Conservation (phyloP, 2,329 filamentous ascomycete species). For the Hypocreales sp. region DNA sequence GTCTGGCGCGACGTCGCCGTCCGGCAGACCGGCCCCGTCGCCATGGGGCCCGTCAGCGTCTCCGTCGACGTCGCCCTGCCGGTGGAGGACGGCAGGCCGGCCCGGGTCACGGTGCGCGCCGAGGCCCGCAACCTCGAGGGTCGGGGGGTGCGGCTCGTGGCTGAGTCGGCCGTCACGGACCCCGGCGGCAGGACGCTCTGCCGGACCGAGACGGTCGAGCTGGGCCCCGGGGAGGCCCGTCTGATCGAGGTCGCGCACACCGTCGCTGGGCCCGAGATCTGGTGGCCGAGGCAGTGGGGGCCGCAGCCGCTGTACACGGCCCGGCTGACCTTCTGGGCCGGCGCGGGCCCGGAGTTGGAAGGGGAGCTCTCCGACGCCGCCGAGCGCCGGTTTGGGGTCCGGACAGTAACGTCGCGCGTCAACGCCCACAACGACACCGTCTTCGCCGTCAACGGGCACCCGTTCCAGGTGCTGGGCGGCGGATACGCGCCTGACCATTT, state of each 20-base stretch:
- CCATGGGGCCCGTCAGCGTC: constrained; percentile 27
- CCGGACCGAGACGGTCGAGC: constrained; percentile 16
- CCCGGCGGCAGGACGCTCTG: constrained; percentile 9
- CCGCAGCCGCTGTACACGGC: constrained; percentile 33
- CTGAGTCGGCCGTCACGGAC: constrained; percentile 18
- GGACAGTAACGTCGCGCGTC: constrained; percentile 29
- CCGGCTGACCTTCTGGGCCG: constrained; percentile 13
- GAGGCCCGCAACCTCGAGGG: constrained; percentile 24
- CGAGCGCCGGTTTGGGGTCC: constrained; percentile 12
- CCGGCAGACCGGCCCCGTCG: constrained; percentile 35
- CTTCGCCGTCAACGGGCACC: constrained; percentile 38
- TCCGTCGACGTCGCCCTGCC: constrained; percentile 21
- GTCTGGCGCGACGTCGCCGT: constrained; percentile 44
- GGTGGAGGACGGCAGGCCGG: constrained; percentile 9
- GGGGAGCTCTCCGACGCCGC: constrained; percentile 14
- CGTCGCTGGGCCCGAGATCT: constrained; percentile 31
- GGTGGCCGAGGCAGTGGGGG: constrained; percentile 49
- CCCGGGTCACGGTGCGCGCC: constrained; percentile 21
- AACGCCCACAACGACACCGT: constrained; percentile 36
- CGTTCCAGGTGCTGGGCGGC: constrained; percentile 44
- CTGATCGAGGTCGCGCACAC: constrained; percentile 18
- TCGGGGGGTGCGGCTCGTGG: constrained; percentile 19
- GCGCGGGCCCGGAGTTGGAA: no score
- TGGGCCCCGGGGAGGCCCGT: constrained; percentile 20
- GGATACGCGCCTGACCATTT: constrained; percentile 49